phyloP scores from a whole-genome alignment of 1,284 basidiomycete species.

The Malassezia furfur region DNA sequence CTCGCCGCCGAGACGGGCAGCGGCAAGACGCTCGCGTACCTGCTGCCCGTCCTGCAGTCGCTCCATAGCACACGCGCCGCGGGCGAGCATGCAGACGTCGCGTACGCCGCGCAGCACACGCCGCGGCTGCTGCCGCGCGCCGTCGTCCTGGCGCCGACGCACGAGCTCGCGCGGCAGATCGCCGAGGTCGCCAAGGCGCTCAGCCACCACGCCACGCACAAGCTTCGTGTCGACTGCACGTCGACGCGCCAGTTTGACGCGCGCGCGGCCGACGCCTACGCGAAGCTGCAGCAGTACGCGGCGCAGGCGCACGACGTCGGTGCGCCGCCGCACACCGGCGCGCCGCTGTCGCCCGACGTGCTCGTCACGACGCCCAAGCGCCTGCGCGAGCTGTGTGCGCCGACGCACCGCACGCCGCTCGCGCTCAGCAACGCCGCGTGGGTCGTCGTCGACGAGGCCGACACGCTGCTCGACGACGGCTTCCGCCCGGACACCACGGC shows the following conservation, averaged over 20 bases:
- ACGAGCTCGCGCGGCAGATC: constrained; percentile 90
- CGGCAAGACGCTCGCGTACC: constrained; percentile 88
- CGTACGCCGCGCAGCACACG: neutral
- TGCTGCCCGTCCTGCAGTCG: constrained; percentile 92
- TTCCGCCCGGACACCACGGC: constrained; percentile 30
- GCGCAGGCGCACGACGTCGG: constrained; percentile 54
- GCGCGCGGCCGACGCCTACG: neutral
- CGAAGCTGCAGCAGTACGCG: neutral
- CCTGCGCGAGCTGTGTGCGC: constrained; percentile 60
- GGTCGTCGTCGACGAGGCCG: constrained; percentile 94
- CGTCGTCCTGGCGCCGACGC: constrained; percentile 84
- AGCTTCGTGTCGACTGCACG: constrained; percentile 64
- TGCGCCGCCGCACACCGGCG: neutral
- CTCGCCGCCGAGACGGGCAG: constrained; percentile 97
- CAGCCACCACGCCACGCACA: constrained; percentile 53
- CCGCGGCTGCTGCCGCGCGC: constrained; percentile 58
- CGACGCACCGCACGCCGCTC: neutral
- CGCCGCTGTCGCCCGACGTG: constrained; percentile 38
- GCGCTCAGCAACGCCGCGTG: constrained; percentile 76
- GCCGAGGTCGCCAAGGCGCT: constrained; percentile 61
- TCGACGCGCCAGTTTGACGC: constrained; percentile 49
- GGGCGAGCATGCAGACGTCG: constrained; percentile 9
- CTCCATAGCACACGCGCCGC: constrained; percentile 56
- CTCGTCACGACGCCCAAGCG: constrained; percentile 63
- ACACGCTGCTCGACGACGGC: constrained; percentile 64